Conservation (phyloP, 306 rosid genomes). For the Medicago lupulina region DNA sequence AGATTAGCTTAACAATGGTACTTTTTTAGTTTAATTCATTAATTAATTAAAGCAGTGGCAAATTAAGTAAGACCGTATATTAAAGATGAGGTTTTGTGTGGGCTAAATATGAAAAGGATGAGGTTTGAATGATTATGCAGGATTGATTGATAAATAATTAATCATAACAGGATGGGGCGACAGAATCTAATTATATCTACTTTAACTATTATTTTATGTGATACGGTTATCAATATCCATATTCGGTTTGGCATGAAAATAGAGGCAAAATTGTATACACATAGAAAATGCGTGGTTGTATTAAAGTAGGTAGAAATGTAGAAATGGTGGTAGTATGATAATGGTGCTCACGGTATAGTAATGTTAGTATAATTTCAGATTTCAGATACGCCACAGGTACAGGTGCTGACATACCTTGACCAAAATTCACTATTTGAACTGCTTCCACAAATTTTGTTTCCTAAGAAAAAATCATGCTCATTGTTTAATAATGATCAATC, state of each 20-base stretch:
- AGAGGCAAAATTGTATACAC: background rate
- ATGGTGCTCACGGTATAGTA: slow-evolving; percentile 14
- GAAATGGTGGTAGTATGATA: slow-evolving; percentile 15
- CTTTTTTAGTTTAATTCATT: background rate
- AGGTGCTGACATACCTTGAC: background rate
- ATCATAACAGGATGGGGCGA: slow-evolving; percentile 1
- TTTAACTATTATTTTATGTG: background rate
- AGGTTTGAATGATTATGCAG: background rate
- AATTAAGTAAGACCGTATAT: slow-evolving; percentile 30
- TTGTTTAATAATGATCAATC: too few relatives aligned
- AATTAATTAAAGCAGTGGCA: background rate
- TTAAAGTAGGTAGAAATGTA: background rate
- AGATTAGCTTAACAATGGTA: slow-evolving; percentile 1
- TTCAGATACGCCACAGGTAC: background rate
- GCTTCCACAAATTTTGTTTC: background rate
- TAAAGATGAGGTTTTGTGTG: slow-evolving; percentile 35
- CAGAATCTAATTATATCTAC: background rate
- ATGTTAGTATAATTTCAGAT: background rate
- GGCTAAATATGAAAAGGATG: background rate
- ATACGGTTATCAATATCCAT: background rate
- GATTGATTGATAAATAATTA: background rate
- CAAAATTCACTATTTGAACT: background rate
- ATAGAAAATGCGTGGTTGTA: slow-evolving; percentile 6
- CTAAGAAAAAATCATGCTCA: too few relatives aligned
- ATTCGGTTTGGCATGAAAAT: background rate